A percentile compares a stretch with the other conserved stretches of the same genome.
These are phyloP conservation scores for Penicillium sp. DNA, from an alignment of 2,329 filamentous ascomycete genomes.

Conservation along the genomic window DNA sequence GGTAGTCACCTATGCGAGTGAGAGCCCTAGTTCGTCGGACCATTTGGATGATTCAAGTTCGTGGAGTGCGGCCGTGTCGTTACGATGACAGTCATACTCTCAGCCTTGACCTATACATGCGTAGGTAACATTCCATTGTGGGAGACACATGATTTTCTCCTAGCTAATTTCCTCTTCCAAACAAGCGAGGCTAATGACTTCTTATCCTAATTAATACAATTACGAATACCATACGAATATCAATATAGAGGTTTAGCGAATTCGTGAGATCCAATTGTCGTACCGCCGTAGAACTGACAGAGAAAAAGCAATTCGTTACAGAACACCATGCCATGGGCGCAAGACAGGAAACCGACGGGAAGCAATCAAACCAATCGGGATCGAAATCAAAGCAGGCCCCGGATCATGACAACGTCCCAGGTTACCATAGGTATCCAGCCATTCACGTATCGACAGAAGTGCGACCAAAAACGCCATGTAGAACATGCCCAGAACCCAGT, in stretches of 20 bases:
- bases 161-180: background rate
- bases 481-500: conserved; percentile 28
- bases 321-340: conserved; percentile 13
- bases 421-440: conserved; percentile 25
- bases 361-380: conserved; percentile 1
- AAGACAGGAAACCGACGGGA: conserved; percentile 2
- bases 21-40: background rate
- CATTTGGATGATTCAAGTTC: background rate
- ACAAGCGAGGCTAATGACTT: background rate
- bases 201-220: background rate
- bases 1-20: conserved; percentile 10
- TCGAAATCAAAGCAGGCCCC: conserved; percentile 3
- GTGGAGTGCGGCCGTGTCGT: background rate
- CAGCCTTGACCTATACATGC: too few relatives aligned
- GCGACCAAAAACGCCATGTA: conserved; percentile 32
- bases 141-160: background rate
- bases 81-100: conserved; percentile 4
- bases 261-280: conserved; percentile 22
- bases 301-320: conserved; percentile 13
- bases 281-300: conserved; percentile 26
- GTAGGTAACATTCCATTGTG: too few relatives aligned
- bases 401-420: conserved; percentile 21
- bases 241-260: conserved; percentile 3
- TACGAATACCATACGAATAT: background rate
- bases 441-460: conserved; percentile 21